These are phyloP conservation scores for Neltuma alba DNA, from an alignment of 306 rosid species.

Conservation along the genomic window DNA sequence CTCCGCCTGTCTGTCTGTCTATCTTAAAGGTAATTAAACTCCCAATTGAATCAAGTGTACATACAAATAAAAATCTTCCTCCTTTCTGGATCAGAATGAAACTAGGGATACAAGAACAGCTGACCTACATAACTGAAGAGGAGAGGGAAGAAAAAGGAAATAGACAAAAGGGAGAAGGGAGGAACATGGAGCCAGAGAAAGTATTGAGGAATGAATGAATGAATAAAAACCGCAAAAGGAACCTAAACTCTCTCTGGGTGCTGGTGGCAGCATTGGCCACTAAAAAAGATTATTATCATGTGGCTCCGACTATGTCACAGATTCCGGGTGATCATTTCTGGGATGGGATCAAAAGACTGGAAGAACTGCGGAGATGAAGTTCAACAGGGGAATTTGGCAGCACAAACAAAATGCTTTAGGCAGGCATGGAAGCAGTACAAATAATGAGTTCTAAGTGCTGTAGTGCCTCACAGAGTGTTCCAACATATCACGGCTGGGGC, in stretches of 20 bases:
- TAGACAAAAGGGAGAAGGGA: conserved; percentile 45
- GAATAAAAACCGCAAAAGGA: conserved; percentile 68
- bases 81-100: conserved; percentile 26
- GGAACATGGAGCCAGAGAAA: conserved; percentile 70
- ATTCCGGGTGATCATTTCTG: conserved; percentile 51
- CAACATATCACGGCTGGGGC: conserved; percentile 85
- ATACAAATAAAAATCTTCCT: not conserved
- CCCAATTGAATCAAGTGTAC: conserved; percentile 53
- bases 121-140: conserved; percentile 41
- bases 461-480: conserved; percentile 95
- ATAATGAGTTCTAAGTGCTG: conserved; percentile 60
- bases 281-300: conserved; percentile 63
- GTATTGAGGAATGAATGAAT: conserved; percentile 92
- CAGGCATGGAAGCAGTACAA: conserved; percentile 40
- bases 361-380: conserved; percentile 45
- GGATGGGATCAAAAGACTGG: conserved; percentile 50
- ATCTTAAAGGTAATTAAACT: conserved; percentile 45
- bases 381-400: conserved; percentile 35
- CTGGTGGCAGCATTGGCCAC: conserved; percentile 58
- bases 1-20: conserved; percentile 40
- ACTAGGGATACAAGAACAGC: conserved; percentile 46
- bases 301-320: conserved; percentile 59
- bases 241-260: conserved; percentile 69
- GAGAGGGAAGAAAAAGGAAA: not conserved
- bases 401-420: conserved; percentile 40